phyloP scores from a whole-genome alignment of 257 asterid species.

The Ilex asprella region DNA sequence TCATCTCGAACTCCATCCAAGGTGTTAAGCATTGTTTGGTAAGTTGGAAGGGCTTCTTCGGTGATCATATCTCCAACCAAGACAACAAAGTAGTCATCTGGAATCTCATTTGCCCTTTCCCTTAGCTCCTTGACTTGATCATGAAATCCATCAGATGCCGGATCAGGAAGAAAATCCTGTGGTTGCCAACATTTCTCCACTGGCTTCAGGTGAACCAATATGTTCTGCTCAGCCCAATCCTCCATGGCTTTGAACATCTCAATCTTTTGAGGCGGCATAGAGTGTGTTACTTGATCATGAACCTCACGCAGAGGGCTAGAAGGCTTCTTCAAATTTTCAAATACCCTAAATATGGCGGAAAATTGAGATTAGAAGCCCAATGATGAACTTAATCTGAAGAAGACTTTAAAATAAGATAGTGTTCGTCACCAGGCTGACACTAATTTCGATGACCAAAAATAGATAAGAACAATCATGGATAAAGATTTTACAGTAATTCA shows the following conservation, averaged over 20 bases:
- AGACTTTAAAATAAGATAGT: not conserved
- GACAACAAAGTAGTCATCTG: conserved; percentile 15
- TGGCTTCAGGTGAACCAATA: conserved; percentile 14
- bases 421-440: not conserved
- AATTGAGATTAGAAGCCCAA: not conserved
- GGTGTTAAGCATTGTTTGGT: conserved; percentile 14
- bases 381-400: not conserved
- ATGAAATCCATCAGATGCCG: conserved; percentile 14
- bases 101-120: conserved; percentile 15
- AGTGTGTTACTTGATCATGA: conserved; percentile 16
- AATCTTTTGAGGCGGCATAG: conserved; percentile 16
- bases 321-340: conserved; percentile 8
- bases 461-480: not conserved
- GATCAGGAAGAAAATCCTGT: conserved; percentile 20
- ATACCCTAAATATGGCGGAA: conserved; percentile 1
- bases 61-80: conserved; percentile 9
- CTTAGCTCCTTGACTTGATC: conserved; percentile 5
- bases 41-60: conserved; percentile 4
- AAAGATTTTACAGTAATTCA: not conserved
- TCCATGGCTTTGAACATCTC: conserved; percentile 16
- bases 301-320: conserved; percentile 14
- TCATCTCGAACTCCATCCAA: conserved; percentile 9
- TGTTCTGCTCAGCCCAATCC: conserved; percentile 16
- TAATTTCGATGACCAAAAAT: not conserved
- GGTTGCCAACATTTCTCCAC: conserved; percentile 20